These are phyloP conservation scores for Colletotrichum phormii DNA, from an alignment of 2,329 filamentous ascomycete genomes.

Conservation along the genomic window DNA sequence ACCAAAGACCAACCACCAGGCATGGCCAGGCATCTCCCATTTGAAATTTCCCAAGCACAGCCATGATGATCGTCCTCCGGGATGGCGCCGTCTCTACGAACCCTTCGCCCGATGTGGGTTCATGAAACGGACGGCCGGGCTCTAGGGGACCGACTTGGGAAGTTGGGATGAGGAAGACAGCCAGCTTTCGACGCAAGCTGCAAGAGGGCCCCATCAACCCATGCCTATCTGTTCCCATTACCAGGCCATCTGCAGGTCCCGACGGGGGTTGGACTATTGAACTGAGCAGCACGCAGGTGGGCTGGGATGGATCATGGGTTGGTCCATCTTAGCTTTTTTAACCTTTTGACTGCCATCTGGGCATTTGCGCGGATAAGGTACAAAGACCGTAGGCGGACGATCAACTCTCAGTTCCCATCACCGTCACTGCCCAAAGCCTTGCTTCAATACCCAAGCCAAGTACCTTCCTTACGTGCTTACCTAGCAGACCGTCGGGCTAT, in stretches of 20 bases:
- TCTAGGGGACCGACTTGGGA: not conserved
- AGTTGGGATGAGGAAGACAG: constrained; percentile 27
- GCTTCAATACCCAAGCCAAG: not conserved
- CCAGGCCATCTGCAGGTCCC: not conserved
- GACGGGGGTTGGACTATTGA: not conserved
- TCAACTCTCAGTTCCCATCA: not conserved
- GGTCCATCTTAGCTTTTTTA: constrained; percentile 2
- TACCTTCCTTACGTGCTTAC: too few species aligned
- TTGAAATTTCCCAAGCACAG: constrained; percentile 17
- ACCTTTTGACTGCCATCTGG: not conserved
- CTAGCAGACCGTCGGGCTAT: too few species aligned
- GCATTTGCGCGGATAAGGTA: not conserved
- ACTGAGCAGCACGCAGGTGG: not conserved
- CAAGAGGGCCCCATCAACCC: constrained; percentile 24
- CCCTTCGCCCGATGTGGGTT: constrained; percentile 24
- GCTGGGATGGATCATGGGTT: not conserved
- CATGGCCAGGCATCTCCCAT: not conserved
- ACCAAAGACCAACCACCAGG: not conserved
- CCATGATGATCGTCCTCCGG: constrained; percentile 26
- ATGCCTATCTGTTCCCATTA: not conserved
- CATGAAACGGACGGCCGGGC: constrained; percentile 28
- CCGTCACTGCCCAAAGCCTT: too few species aligned
- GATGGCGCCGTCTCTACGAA: constrained; percentile 28
- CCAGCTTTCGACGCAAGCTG: constrained; percentile 25
- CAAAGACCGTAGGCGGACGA: not conserved